Conservation (phyloP, 202 grass and related monocot species). For the Brachypodium distachyon region DNA sequence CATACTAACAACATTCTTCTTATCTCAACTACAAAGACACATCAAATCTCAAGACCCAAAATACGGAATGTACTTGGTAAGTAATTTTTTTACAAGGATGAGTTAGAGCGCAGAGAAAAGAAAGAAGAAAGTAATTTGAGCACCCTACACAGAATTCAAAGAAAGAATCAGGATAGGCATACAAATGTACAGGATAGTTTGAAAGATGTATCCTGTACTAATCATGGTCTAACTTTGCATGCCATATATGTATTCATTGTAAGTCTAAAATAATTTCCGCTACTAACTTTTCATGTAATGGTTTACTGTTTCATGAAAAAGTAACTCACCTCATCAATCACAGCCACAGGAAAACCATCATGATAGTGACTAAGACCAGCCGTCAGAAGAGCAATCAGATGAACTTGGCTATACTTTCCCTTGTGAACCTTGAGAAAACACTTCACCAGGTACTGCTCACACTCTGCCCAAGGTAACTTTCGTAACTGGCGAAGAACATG, state of each 20-base stretch:
- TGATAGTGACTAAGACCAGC: constrained; percentile 56
- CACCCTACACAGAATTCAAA: background rate
- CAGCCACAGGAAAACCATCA: constrained; percentile 51
- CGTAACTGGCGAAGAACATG: constrained; percentile 62
- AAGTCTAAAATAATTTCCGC: background rate
- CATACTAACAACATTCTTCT: background rate
- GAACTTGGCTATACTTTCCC: constrained; percentile 67
- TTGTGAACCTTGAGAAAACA: constrained; percentile 80
- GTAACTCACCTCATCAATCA: constrained; percentile 58
- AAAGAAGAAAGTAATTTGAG: background rate
- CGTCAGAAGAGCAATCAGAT: constrained; percentile 52
- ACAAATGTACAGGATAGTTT: background rate
- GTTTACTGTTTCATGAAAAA: background rate
- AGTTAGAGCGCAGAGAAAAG: background rate
- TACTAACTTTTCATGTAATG: background rate
- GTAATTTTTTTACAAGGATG: background rate
- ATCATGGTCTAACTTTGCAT: background rate
- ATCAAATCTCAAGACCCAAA: background rate
- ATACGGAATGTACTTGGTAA: background rate
- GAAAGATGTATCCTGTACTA: background rate
- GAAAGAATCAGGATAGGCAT: background rate
- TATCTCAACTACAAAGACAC: background rate
- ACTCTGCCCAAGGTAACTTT: constrained; percentile 71
- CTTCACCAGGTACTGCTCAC: constrained; percentile 54
- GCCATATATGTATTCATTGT: background rate